Evolutionary conservation across 2,329 filamentous ascomycete species (phyloP), one percentile per base, ranked within the genome.

Genomic region (Xylaria sp.): DNA sequence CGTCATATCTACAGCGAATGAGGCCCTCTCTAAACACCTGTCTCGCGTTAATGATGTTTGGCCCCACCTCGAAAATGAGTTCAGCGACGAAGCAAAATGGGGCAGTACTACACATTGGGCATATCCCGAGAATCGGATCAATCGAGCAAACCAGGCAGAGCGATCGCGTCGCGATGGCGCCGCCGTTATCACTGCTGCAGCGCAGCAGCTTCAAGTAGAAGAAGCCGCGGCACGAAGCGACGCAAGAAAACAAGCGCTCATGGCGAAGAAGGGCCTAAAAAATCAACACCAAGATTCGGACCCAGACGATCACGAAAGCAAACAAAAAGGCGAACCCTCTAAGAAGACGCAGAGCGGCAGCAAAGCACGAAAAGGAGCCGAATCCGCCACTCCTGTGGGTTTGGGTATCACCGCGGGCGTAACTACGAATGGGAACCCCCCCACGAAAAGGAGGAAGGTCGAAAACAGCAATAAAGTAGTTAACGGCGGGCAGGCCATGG

Each of bases 31-130:
- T 67, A 91, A 91, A 73, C 93, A 97, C 72, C 83, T 97, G 35
- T 81, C 85, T 62, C 91, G 96, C 54, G 87, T 97, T 72, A 91
- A 97, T 73, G 89, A 91, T 69, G 89, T 96, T 31, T 96, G 91
- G 83, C 90, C 92, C 19, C 89, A 93, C 77, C 86, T 98, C 59
- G 90, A 96, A 66, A 82, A 84, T 62, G 95, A 99, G 76, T 92
- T 99, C 72, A 96, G 92, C 77, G 93, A 97, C 64, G 93, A 98
- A 77, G 92, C 95, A 56, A 92, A 96, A 77, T 89, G 93, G 79
- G 95, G 96, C 53, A 98, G 93, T 77, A 85, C 88, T 61, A 91
- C 87, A 54, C 95, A 99, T 76, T 99, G 95, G 95, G 95, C 94
- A 49, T 98, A 98, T 75, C 90, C 91, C 19, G 91, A 94, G 70